These are phyloP conservation scores for Aspergillus fructus DNA, from an alignment of 2,329 filamentous ascomycete species.

Conservation along the genomic window DNA sequence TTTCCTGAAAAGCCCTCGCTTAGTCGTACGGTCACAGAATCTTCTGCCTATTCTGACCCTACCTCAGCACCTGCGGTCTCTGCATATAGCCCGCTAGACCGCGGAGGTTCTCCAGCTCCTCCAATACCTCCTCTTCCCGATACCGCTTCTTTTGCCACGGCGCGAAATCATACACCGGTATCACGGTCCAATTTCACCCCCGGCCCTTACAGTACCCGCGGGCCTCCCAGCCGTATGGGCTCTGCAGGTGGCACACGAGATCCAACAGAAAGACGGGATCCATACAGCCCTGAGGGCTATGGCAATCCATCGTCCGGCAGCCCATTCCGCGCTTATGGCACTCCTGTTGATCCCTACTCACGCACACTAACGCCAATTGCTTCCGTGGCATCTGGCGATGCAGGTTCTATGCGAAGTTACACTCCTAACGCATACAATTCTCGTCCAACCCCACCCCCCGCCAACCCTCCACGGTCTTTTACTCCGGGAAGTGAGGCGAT, in stretches of 20 bases:
- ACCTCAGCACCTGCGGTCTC: slow-evolving; percentile 40
- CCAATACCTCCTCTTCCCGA: slow-evolving; percentile 32
- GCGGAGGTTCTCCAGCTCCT: slow-evolving; percentile 27
- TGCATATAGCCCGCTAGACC: slow-evolving; percentile 37
- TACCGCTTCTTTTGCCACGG: slow-evolving; percentile 24
- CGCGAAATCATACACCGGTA: slow-evolving; percentile 21
- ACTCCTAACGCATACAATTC: slow-evolving; percentile 11
- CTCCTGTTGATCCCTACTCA: slow-evolving; percentile 21
- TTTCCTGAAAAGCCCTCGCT: slow-evolving; percentile 43
- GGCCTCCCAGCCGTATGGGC: slow-evolving; percentile 15
- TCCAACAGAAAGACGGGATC: slow-evolving; percentile 4
- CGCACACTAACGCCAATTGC: slow-evolving; percentile 20
- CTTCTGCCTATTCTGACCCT: slow-evolving; percentile 53
- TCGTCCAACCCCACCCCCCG: slow-evolving; percentile 14
- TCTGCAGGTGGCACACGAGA: slow-evolving; percentile 4
- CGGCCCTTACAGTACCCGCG: slow-evolving; percentile 23
- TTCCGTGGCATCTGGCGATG: slow-evolving; percentile 10
- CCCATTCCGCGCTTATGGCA: slow-evolving; percentile 23
- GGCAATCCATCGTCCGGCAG: neutral
- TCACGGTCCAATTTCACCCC: slow-evolving; percentile 13
- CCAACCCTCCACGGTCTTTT: slow-evolving; percentile 15
- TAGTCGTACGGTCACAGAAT: slow-evolving; percentile 46
- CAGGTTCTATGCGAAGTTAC: slow-evolving; percentile 18
- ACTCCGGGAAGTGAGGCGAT: slow-evolving; percentile 1
- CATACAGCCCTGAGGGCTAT: slow-evolving; percentile 10